These are phyloP conservation scores for Annulohypoxylon nitens DNA, from an alignment of 495 filamentous ascomycete genomes.

Conservation along the genomic window DNA sequence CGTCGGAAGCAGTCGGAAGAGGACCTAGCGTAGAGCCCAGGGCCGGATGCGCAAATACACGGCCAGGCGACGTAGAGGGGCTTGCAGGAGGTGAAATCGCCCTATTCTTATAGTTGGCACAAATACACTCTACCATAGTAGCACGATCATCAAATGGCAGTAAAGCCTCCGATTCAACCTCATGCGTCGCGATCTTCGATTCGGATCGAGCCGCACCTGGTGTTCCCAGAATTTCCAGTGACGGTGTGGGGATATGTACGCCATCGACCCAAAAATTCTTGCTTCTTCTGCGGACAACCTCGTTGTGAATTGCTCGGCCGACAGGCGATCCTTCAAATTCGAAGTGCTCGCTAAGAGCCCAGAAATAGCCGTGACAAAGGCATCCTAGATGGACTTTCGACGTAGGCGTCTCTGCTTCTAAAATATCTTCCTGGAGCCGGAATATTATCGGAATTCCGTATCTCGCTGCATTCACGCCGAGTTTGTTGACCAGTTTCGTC, in stretches of 20 bases:
- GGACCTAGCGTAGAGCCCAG: slow-evolving; percentile 61
- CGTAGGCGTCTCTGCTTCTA: slow-evolving; percentile 69
- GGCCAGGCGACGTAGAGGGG: slow-evolving; percentile 78
- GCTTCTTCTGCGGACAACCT: slow-evolving; percentile 77
- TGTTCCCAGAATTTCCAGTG: slow-evolving; percentile 60
- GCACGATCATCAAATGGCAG: slow-evolving; percentile 75
- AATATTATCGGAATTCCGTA: slow-evolving; percentile 89
- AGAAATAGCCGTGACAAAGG: slow-evolving; percentile 88
- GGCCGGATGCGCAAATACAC: slow-evolving; percentile 71
- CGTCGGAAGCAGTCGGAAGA: slow-evolving; percentile 51
- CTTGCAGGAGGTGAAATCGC: slow-evolving; percentile 72
- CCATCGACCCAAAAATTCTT: slow-evolving; percentile 81
- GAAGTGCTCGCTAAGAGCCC: slow-evolving; percentile 80
- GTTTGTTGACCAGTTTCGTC: slow-evolving; percentile 74
- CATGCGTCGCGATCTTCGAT: slow-evolving; percentile 61
- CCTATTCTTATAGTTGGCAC: slow-evolving; percentile 71
- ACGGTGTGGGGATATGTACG: slow-evolving; percentile 77
- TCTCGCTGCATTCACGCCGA: slow-evolving; percentile 86
- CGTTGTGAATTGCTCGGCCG: slow-evolving; percentile 77
- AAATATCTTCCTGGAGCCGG: slow-evolving; percentile 86
- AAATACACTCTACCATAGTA: slow-evolving; percentile 78
- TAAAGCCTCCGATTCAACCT: slow-evolving; percentile 69
- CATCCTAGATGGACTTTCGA: slow-evolving; percentile 83
- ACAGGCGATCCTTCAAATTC: slow-evolving; percentile 75
- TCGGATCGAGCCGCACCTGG: slow-evolving; percentile 61